Evolutionary conservation across 768 basidiomycete genomes (phyloP).

Genomic region (Xerocomellus intermedius): DNA sequence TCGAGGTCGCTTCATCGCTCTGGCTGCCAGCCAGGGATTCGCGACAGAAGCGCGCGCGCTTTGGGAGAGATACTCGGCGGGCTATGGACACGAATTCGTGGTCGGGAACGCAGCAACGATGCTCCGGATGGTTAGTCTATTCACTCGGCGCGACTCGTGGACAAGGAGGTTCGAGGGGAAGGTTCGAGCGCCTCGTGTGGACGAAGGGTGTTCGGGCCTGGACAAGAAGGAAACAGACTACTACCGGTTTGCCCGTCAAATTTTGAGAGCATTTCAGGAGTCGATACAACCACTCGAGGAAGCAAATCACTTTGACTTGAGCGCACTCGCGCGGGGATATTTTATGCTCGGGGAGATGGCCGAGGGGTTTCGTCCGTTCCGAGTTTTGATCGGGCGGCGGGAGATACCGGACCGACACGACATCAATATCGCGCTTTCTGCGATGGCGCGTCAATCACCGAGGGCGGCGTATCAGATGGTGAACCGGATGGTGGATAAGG

Average conservation of each 20-base stretch:
- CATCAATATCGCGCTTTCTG: constrained; percentile 60
- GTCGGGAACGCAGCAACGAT: constrained; percentile 42
- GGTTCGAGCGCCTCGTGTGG: neutral
- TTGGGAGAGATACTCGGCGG: constrained; percentile 55
- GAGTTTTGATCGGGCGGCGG: constrained; percentile 43
- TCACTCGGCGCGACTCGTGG: constrained; percentile 27
- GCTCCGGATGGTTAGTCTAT: constrained; percentile 45
- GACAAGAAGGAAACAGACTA: constrained; percentile 11
- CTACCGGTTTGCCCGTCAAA: constrained; percentile 42
- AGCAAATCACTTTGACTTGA: constrained; percentile 52
- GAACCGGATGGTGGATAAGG: constrained; percentile 46
- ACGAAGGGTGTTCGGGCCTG: neutral
- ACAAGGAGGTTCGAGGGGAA: constrained; percentile 12
- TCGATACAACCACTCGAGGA: constrained; percentile 45
- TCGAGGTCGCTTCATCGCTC: constrained; percentile 50
- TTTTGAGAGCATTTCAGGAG: constrained; percentile 44
- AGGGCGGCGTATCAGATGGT: constrained; percentile 46
- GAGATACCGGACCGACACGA: constrained; percentile 63
- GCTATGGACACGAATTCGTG: constrained; percentile 41
- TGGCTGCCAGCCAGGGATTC: constrained; percentile 47
- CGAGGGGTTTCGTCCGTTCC: constrained; percentile 49
- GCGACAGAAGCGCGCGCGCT: constrained; percentile 47
- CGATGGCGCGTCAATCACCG: constrained; percentile 50
- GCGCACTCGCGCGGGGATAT: constrained; percentile 59
- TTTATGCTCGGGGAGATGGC: constrained; percentile 51